Evolutionary conservation across 805 yeast genomes (phyloP).

Genomic region (Metschnikowia matae): DNA sequence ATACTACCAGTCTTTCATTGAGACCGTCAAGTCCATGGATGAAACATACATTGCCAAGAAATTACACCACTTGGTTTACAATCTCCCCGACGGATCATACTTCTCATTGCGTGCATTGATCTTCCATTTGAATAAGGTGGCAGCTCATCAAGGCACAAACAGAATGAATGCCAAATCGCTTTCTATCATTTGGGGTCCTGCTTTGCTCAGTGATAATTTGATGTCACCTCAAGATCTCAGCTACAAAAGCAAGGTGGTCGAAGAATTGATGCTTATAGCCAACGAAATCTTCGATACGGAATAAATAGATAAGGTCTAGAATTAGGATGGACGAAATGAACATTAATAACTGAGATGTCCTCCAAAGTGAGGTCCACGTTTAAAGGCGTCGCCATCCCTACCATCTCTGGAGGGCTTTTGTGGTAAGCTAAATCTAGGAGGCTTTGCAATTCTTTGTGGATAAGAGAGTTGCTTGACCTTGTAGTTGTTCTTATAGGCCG

Average conservation of each 20-base stretch:
- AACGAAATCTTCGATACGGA: slow-evolving; percentile 57
- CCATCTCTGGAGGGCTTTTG: slow-evolving; percentile 4
- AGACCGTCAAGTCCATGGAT: slow-evolving; percentile 54
- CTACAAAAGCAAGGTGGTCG: slow-evolving; percentile 72
- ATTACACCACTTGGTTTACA: slow-evolving; percentile 82
- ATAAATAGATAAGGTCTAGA: neutral
- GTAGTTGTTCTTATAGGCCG: slow-evolving; percentile 27
- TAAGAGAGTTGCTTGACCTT: slow-evolving; percentile 22
- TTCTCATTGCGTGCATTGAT: slow-evolving; percentile 82
- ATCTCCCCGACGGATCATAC: slow-evolving; percentile 90
- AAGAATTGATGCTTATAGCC: slow-evolving; percentile 79
- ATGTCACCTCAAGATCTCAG: slow-evolving; percentile 69
- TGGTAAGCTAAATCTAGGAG: slow-evolving; percentile 31
- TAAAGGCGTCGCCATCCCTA: neutral
- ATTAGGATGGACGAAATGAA: neutral
- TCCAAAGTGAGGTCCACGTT: slow-evolving; percentile 3
- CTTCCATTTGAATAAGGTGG: slow-evolving; percentile 78
- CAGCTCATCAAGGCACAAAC: slow-evolving; percentile 56
- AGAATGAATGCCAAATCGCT: slow-evolving; percentile 80
- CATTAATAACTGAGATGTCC: slow-evolving; percentile 13
- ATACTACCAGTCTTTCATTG: slow-evolving; percentile 58
- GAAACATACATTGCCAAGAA: slow-evolving; percentile 56
- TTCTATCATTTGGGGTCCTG: slow-evolving; percentile 95
- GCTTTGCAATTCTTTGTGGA: slow-evolving; percentile 29
- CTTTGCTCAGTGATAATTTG: slow-evolving; percentile 63